These are phyloP conservation scores for Fistulina hepatica DNA, from an alignment of 1,284 basidiomycete genomes.

Conservation along the genomic window DNA sequence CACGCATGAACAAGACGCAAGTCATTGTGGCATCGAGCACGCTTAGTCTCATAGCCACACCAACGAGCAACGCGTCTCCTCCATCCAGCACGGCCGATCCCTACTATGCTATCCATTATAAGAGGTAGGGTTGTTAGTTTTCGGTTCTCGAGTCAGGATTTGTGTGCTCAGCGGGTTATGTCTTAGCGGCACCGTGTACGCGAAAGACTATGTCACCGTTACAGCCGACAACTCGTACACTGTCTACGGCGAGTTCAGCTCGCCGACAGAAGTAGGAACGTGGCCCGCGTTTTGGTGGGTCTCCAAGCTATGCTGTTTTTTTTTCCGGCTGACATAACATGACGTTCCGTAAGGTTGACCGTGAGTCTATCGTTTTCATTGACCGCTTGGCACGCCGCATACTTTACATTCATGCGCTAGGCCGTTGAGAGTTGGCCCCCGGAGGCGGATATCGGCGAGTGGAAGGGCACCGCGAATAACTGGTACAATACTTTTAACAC, in stretches of 20 bases:
- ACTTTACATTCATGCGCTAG: constrained; percentile 11
- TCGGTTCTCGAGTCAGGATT: neutral
- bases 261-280: constrained; percentile 29
- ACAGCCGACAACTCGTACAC: constrained; percentile 26
- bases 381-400: neutral
- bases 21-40: constrained; percentile 28
- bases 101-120: constrained; percentile 30
- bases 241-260: constrained; percentile 32
- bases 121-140: constrained; percentile 25
- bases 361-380: too few relatives aligned
- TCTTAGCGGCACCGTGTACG: constrained; percentile 30
- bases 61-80: constrained; percentile 27
- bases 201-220: constrained; percentile 32
- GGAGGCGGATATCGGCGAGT: constrained; percentile 34
- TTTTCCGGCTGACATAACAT: constrained; percentile 20
- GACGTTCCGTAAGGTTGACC: constrained; percentile 1
- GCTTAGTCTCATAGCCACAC: constrained; percentile 31
- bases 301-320: neutral
- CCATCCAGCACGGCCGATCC: constrained; percentile 30
- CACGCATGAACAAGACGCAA: constrained; percentile 31
- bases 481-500: constrained; percentile 38
- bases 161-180: neutral
- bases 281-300: constrained; percentile 35
- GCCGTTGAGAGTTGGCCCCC: constrained; percentile 34
- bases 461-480: constrained; percentile 33